Evolutionary conservation across 345 rosid species (phyloP), one percentile per base, ranked within the genome.

Genomic region (Trapa incisa): DNA sequence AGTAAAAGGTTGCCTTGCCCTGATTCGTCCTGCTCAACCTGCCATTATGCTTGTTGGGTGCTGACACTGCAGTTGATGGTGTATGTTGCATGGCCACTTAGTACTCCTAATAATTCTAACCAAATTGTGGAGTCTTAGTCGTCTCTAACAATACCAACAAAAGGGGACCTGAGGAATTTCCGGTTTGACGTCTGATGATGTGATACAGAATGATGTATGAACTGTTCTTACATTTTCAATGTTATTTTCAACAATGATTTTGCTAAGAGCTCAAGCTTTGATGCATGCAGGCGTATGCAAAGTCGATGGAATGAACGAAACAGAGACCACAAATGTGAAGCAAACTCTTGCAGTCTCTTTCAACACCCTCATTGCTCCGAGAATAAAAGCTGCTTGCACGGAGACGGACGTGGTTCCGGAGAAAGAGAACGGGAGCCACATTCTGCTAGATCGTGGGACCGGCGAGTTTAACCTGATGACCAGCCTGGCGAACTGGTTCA

Each of bases 261-360:
- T 7, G 29, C 22, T 1, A 50, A 15, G 56, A 50, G 56, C 22
- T 50, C 56, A 29, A 33, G 45, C 10, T 22, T 47, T 62, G 43
- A 65, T 65, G 50, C 43, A 65, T 69, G 79, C 83, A 93, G 97
- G 96, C 52, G 92, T 90, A 9, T 75, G 77, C 71, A 88, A 87
- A 33, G 47, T 56, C 43, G 92, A 87, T 69, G 84, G 81, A 2
- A 68, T 1, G 36, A 80, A 72, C 22, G 95, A 88, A 75, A 85
- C 82, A 68, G 95, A 88, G 8, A 87, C 67, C 70, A 88, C 94
- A 13, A 87, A 83, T 71, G 68, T 85, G 69, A 90, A 82, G 77
- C 88, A 80, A 66, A 72, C 87, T 32, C 78, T 93, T 0, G 50
- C 73, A 22, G 68, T 79, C 9, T 84, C 97, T 41, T 94, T 86